Evolutionary conservation across 2,329 filamentous ascomycete species (phyloP).

Genomic region (Phaeomoniella chlamydospora): DNA sequence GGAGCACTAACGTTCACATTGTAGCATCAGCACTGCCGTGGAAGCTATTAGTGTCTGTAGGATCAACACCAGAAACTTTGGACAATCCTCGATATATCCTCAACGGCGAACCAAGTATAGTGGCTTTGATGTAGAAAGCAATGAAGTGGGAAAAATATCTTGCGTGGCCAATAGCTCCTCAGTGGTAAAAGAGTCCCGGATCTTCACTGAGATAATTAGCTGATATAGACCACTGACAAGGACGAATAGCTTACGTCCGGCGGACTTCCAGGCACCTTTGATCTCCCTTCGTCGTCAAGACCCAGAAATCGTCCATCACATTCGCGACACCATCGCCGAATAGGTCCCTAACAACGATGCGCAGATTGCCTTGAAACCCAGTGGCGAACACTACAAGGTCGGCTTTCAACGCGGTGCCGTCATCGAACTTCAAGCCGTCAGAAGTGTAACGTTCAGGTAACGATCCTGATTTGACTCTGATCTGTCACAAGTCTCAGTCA

Average conservation of each 20-base stretch:
- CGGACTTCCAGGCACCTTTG: slow-evolving; percentile 24
- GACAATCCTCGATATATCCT: no score
- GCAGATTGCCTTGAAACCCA: slow-evolving; percentile 29
- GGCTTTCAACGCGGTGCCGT: slow-evolving; percentile 26
- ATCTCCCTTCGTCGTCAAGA: slow-evolving; percentile 33
- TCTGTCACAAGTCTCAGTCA: slow-evolving; percentile 12
- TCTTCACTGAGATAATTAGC: slow-evolving; percentile 7
- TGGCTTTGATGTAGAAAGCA: slow-evolving; percentile 30
- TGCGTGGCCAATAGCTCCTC: slow-evolving; percentile 24
- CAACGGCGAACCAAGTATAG: slow-evolving; percentile 9
- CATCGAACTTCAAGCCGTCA: slow-evolving; percentile 26
- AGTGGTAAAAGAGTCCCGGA: slow-evolving; percentile 26
- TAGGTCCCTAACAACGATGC: slow-evolving; percentile 20
- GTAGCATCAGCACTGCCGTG: no score
- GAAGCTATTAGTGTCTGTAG: no score
- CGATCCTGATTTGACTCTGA: slow-evolving; percentile 26
- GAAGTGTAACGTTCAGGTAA: slow-evolving; percentile 20
- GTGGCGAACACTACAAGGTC: slow-evolving; percentile 33
- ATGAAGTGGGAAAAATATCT: slow-evolving; percentile 27
- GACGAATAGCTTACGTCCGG: slow-evolving; percentile 18
- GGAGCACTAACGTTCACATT: no score
- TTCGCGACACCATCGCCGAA: slow-evolving; percentile 26
- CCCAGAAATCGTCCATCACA: slow-evolving; percentile 28
- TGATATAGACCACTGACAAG: background rate
- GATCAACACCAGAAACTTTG: no score